Base-by-base conservation (phyloP, 176 grass and related monocot genomes). In the Aegilops umbellulata region DNA sequence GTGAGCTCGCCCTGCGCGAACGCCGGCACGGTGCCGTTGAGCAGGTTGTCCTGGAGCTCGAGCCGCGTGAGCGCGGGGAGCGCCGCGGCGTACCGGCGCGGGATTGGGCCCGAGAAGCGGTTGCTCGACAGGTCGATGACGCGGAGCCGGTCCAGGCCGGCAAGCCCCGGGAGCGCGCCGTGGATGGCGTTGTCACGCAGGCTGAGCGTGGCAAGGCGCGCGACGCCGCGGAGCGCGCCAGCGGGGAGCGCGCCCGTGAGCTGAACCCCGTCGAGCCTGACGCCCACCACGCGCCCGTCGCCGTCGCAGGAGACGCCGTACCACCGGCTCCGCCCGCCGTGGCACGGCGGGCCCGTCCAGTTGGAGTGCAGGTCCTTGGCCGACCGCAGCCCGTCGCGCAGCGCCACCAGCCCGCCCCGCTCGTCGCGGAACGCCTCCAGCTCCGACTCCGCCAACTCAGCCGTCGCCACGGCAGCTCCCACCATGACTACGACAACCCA, bases 341-440 rank as follows among this genome's bases (percentile, higher is more conserved):
- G 70, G 90, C 97, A 99, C 12, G 97, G 92, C 2, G 92, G 97
- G 0, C 94, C 97, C 16, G 97, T 99, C 97, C 97, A 99, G 84
- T 99, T 99, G 30, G 92, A 92, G 85, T 99, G 97, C 69, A 99
- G 77, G 79, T 92, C 93, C 79, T 86, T 46, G 7, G 91, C 78
- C 20, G 97, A 99, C 2, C 82, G 80, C 76, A 99, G 90, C 26
- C 90, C 87, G 86, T 99, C 97, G 26, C 97, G 88, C 16, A 99
- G 90, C 38, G 46, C 84, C 38, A 96, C 26, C 64, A 99, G 85
- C 42, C 84, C 86, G 10, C 92, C 91, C 34, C 97, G 80, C 86
- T 99, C 94, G 58, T 91, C 82, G 22, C 85, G 92, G 61, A 79
- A 92, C 39, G 62, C 67, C 80, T 96, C 88, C 60, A 85, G n/a